Evolutionary conservation across 345 rosid genomes (phyloP), one percentile per base, ranked within the genome.

Genomic region (Syzygium aromaticum): DNA sequence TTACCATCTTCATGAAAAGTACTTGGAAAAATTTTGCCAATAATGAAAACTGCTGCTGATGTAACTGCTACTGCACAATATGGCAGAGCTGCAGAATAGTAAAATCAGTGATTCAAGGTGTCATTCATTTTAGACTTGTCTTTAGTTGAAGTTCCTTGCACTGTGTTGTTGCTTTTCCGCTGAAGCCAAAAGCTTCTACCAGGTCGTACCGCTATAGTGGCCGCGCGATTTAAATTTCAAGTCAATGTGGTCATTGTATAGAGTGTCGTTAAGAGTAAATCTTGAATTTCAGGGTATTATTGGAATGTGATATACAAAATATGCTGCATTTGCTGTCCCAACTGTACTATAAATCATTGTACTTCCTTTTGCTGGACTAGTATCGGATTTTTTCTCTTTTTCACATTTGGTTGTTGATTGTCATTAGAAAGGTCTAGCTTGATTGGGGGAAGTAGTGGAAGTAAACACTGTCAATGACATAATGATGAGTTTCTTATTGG

Each of bases 401-500:
- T 67, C 46, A 8, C 46, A 33, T 23, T 84, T 85, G 46, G 46
- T 40, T 67, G 2, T 5, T 1, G 54, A 51, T 54, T 86, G 33
- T 49, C 23, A 49, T 30, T 52, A 25, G 77, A 46, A 52, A 28
- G 51, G 84, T 27, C 16, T 67, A 80, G 85, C 85, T n/a, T 25
- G 59, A n/a, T n/a, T 84, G 59, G 54, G 28, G 28, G 85, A 84
- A 54, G 25, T 84, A 28, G 27, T 43, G 19, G 23, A 33, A 33
- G 49, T 73, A 67, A 67, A 33, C 80, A 73, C 49, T 33, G 80
- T 40, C 80, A 38, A 21, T 19, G 49, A 38, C 25, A 67, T 38
- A 33, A 86, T 87, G 86, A 89, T 52, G 84, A 77, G 63, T 85
- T 52, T 84, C 25, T 49, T 33, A 86, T 54, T 61, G 73, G 54